Conservation (phyloP, 257 asterid species). For the Oldenlandia corymbosa region DNA sequence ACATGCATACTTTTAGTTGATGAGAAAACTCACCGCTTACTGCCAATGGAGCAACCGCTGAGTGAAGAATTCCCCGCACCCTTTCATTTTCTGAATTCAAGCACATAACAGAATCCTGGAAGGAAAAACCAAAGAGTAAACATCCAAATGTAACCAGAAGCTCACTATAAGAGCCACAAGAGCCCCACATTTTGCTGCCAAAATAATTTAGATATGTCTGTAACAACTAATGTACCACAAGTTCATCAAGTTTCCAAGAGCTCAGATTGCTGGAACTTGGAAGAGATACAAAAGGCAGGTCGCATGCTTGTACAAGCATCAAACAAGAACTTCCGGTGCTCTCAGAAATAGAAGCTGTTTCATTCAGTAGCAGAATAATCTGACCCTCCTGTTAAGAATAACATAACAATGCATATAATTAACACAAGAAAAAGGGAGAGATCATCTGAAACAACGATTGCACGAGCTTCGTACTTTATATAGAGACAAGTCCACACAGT, state of each 20-base stretch:
- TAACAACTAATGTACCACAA: constrained; percentile 40
- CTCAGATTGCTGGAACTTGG: constrained; percentile 40
- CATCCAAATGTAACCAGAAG: background rate
- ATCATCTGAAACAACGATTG: constrained; percentile 17
- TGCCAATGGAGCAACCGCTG: constrained; percentile 80
- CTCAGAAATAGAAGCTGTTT: constrained; percentile 48
- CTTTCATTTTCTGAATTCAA: constrained; percentile 71
- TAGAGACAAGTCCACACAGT: constrained; percentile 70
- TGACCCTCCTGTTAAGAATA: constrained; percentile 70
- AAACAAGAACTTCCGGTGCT: constrained; percentile 71
- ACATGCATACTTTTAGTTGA: background rate
- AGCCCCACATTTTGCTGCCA: background rate
- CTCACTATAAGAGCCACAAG: background rate
- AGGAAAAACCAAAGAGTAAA: constrained; percentile 11
- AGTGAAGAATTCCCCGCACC: constrained; percentile 69
- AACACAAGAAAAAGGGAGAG: constrained; percentile 21
- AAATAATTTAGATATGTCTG: background rate
- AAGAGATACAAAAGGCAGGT: constrained; percentile 62
- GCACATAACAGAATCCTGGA: constrained; percentile 46
- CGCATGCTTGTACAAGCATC: constrained; percentile 65
- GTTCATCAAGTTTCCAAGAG: constrained; percentile 57
- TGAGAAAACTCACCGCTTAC: constrained; percentile 68
- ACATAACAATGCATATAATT: constrained; percentile 15
- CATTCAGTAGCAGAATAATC: constrained; percentile 61
- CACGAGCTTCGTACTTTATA: constrained; percentile 51